A percentile compares a stretch with the other conserved stretches of the same genome.
phyloP scores from a whole-genome alignment of 2,329 filamentous ascomycete species.

The Chrysoporthe austroafricana region DNA sequence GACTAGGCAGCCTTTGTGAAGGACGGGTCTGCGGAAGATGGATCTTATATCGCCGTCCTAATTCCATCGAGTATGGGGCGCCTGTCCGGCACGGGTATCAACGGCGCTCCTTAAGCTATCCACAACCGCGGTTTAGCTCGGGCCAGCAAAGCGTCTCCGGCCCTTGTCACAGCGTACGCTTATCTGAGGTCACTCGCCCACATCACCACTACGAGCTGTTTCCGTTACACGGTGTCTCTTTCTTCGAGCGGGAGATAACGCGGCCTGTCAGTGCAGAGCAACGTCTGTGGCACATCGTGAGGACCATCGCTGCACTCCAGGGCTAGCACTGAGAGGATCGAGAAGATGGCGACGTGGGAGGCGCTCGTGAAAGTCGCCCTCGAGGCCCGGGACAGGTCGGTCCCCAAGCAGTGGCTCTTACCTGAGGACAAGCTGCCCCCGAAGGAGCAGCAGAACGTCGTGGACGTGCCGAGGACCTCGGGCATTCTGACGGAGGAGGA shows the following conservation, averaged over 20 bases:
- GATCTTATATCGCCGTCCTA: too few relatives aligned
- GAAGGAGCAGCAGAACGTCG: constrained; percentile 33
- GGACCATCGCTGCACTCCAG: neutral
- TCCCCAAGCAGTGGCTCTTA: constrained; percentile 41
- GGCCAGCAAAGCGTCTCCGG: neutral
- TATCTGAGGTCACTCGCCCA: neutral
- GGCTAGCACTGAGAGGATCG: neutral
- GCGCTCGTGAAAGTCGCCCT: constrained; percentile 38
- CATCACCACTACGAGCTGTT: too few relatives aligned
- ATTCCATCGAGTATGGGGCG: too few relatives aligned
- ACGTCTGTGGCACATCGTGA: neutral
- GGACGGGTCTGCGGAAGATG: too few relatives aligned
- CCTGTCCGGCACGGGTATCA: neutral
- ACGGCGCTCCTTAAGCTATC: neutral
- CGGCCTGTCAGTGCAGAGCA: too few relatives aligned
- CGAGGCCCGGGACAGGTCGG: constrained; percentile 40
- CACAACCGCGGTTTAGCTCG: neutral
- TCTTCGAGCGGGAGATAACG: too few relatives aligned
- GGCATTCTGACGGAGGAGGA: constrained; percentile 42
- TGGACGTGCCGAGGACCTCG: constrained; percentile 32
- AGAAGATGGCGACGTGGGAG: constrained; percentile 35
- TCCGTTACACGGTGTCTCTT: too few relatives aligned
- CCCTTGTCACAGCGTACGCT: neutral
- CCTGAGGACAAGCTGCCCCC: constrained; percentile 36
- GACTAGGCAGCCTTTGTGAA: too few relatives aligned